These are phyloP conservation scores for Santalum album DNA, from an alignment of 164 flowering plant genomes.

Conservation along the genomic window DNA sequence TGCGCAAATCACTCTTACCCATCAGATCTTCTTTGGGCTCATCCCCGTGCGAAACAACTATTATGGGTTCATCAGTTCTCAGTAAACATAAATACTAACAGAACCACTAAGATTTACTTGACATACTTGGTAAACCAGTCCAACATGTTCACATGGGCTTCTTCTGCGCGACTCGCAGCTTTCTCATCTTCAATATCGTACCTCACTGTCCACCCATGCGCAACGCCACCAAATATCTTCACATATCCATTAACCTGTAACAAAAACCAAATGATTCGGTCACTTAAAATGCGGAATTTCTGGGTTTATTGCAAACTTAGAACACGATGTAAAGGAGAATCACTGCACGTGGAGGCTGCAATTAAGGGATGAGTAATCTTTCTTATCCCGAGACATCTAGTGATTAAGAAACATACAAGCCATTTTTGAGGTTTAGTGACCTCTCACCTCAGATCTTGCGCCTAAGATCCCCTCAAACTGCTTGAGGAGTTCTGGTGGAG, in stretches of 20 bases:
- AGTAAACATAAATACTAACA: too few relatives aligned
- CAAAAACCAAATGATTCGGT: neutral
- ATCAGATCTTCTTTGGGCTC: too few relatives aligned
- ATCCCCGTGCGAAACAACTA: too few relatives aligned
- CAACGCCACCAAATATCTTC: conserved; percentile 26
- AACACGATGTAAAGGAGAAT: neutral
- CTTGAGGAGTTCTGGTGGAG: conserved; percentile 27
- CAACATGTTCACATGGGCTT: conserved; percentile 27
- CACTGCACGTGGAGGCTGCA: too few relatives aligned
- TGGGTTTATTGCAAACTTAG: neutral
- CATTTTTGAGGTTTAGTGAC: neutral
- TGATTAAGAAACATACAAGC: neutral
- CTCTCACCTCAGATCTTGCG: conserved; percentile 17
- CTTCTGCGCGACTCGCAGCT: conserved; percentile 25
- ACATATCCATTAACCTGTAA: conserved; percentile 20
- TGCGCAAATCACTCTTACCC: too few relatives aligned
- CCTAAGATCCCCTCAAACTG: conserved; percentile 18
- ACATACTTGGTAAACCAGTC: conserved; percentile 20
- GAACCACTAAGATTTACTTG: conserved; percentile 1
- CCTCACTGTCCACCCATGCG: conserved; percentile 37
- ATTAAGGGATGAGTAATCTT: too few relatives aligned
- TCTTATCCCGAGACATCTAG: neutral
- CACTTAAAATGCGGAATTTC: neutral
- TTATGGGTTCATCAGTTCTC: too few relatives aligned
- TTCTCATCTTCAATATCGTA: conserved; percentile 22